Evolutionary conservation across 1,284 basidiomycete genomes (phyloP), one percentile per base, ranked within the genome.

Genomic region (Schizophyllum amplum): DNA sequence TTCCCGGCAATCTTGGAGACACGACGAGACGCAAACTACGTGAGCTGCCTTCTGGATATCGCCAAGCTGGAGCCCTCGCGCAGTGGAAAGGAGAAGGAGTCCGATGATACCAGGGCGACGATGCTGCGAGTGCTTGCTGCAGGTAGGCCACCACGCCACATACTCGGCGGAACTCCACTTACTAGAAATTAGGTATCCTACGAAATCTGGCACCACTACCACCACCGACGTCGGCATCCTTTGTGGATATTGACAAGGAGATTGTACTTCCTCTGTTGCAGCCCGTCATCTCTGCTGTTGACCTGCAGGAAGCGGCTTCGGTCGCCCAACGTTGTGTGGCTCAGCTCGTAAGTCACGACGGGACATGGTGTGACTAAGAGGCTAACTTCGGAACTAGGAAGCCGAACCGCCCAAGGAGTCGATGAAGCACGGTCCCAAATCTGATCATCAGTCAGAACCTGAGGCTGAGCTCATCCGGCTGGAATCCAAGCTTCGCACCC

Each of bases 121-220:
- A 76, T 83, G 1, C 71, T 92, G 22, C 77, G 80, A 24, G 82
- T 94, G 1, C 77, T 95, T 3, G 82, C 82, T 20, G 83, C 86
- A 55, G 92, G 92, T 86, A 69, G 60, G 75, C 51, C 24, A 27
- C 23, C 25, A 42, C 42, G 47, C 26, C 15, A 48, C 46, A 53
- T 7, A 26, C 55, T n/a, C n/a, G n/a, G n/a, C n/a, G n/a, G n/a
- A n/a, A n/a, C n/a, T n/a, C n/a, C n/a, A n/a, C n/a, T 67, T 42
- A 49, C 33, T 24, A 48, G 57, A 24, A 42, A 49, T 57, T 51
- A 90, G 91, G 91, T 23, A 86, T 90, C 23, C 66, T 94, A 59
- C 79, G 83, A 47, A 93, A 94, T 64, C 74, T 92, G 23, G 77
- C 81, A 0, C 89, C 90, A 4, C 73, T 91, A 47, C 83, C 86